Evolutionary conservation across 2,329 filamentous ascomycete genomes (phyloP).

Genomic region (Aspergillus calidoustus): DNA sequence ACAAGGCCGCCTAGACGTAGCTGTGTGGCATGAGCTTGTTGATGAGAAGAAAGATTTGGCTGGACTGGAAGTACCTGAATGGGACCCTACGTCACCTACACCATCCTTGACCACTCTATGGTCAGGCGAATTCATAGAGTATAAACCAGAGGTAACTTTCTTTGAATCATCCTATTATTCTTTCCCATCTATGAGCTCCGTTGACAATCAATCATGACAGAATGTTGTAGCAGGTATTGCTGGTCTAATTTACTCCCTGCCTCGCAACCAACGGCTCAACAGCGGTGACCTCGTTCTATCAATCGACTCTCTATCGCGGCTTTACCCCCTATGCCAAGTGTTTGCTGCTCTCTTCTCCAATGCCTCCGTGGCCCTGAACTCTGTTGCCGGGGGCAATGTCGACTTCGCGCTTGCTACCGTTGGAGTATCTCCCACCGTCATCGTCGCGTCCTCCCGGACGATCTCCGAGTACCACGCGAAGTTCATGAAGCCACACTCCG

Average conservation of each 20-base stretch:
- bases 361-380: slow-evolving; percentile 84
- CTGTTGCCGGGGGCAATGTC: slow-evolving; percentile 74
- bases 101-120: slow-evolving; percentile 51
- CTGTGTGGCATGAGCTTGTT: slow-evolving; percentile 92
- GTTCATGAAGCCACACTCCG: slow-evolving; percentile 62
- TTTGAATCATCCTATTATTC: neutral
- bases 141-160: slow-evolving; percentile 67
- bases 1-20: slow-evolving; percentile 74
- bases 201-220: slow-evolving; percentile 35
- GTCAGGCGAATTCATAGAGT: slow-evolving; percentile 74
- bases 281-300: slow-evolving; percentile 82
- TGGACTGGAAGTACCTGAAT: slow-evolving; percentile 66
- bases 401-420: slow-evolving; percentile 75
- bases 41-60: slow-evolving; percentile 67
- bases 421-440: slow-evolving; percentile 77
- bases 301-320: slow-evolving; percentile 77
- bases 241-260: slow-evolving; percentile 75
- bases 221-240: slow-evolving; percentile 90
- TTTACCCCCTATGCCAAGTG: slow-evolving; percentile 78
- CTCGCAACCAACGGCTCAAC: slow-evolving; percentile 72
- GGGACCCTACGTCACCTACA: slow-evolving; percentile 58
- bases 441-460: slow-evolving; percentile 77
- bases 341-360: slow-evolving; percentile 84
- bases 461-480: slow-evolving; percentile 70
- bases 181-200: neutral